Base-by-base conservation (phyloP, 768 basidiomycete species). In the Leccinum imitatum region DNA sequence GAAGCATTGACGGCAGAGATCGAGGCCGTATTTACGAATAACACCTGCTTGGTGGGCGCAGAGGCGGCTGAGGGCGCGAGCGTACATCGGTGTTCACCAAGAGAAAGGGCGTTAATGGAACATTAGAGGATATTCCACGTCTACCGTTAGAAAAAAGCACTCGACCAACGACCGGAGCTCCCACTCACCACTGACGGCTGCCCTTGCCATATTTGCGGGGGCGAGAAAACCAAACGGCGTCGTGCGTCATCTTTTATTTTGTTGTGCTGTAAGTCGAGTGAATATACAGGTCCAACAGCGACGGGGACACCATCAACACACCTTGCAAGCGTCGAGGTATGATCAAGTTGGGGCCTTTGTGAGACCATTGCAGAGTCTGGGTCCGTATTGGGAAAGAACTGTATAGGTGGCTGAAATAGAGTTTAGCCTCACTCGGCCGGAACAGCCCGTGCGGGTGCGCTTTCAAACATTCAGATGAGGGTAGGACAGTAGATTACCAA, bases 181-280 rank as follows among this genome's bases (percentile, higher is more conserved):
- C 17, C 30, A 79, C 87, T 73, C 75, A 93, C 93, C 93, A 97
- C 77, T 95, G 92, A 75, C 95, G 91, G 75, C 87, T 87, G 73
- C 95, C 95, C 80, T 96, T 96, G 75, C 95, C 95, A 80, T 70
- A 96, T 78, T 92, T 96, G 77, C 94, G 86, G 63, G 95, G 95
- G 72, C 91, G 91, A 77, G 92, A 93, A 80, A 94, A 95, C 94
- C 95, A 97, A 80, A 97, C 87, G 71, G 93, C 89, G 84, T 95
- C 92, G 92, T 96, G 95, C 73, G 95, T 95, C 95, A 96, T 97
- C 80, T 86, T 88, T 93, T 91, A 94, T 93, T 81, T 84, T 87
- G 61, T 53, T 21, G 50, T 6, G 17, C 0, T 53, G 60, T 50
- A 23, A 4, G 8, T 54, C 27, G 27, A 30, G 15, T 50, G 11